phyloP scores from a whole-genome alignment of 2,329 filamentous ascomycete genomes.

The Colletotrichum graminicola region DNA sequence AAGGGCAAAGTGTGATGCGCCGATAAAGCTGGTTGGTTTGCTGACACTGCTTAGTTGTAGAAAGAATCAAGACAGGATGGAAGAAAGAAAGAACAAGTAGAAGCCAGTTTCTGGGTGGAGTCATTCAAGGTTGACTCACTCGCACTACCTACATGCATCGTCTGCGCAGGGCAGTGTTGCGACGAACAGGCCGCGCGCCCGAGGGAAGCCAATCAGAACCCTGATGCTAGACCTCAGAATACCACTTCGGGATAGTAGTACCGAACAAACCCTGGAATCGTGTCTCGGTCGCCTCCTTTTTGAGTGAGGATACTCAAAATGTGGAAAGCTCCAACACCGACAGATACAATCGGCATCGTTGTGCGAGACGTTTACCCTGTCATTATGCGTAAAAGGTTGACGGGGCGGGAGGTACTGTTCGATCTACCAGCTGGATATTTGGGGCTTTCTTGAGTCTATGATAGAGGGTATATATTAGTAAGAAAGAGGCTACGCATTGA shows the following conservation, averaged over 20 bases:
- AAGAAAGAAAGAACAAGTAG: slow-evolving; percentile 3
- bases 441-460: neutral
- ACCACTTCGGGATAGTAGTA: slow-evolving; percentile 21
- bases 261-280: neutral
- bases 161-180: neutral
- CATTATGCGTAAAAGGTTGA: neutral
- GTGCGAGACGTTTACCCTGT: neutral
- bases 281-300: neutral
- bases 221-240: neutral
- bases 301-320: neutral
- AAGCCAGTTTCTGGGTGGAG: slow-evolving; percentile 5
- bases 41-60: too few relatives aligned
- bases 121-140: slow-evolving; percentile 15
- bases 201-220: slow-evolving; percentile 22
- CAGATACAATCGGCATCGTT: neutral
- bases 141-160: too few relatives aligned
- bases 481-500: too few relatives aligned
- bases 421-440: neutral
- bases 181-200: slow-evolving; percentile 16
- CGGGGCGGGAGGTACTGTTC: neutral
- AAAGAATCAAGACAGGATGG: neutral
- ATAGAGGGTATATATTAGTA: too few relatives aligned
- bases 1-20: neutral
- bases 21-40: neutral
- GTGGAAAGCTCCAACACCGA: neutral